A percentile compares a stretch with the other conserved stretches of the same genome.
phyloP scores from a whole-genome alignment of 1,284 basidiomycete species.

The Omphalotus olearius region DNA sequence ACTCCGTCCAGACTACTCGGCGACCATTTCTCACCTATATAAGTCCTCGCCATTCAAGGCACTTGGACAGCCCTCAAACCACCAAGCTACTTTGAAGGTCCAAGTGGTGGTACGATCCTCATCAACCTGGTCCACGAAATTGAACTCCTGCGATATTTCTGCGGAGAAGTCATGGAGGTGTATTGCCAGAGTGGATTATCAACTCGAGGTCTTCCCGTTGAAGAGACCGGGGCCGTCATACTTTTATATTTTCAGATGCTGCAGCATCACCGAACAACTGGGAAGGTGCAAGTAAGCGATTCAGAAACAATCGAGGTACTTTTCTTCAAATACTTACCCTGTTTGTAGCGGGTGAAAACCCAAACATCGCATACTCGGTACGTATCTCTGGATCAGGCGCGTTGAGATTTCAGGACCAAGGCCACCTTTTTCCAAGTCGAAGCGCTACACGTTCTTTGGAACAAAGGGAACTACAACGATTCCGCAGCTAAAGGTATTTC shows the following conservation, averaged over 20 bases:
- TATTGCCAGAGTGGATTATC: constrained; percentile 8
- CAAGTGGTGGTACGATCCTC: constrained; percentile 12
- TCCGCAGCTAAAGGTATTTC: constrained; percentile 9
- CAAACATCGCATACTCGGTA: constrained; percentile 5
- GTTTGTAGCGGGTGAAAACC: constrained; percentile 13
- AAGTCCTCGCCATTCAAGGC: constrained; percentile 12
- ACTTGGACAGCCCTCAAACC: constrained; percentile 11
- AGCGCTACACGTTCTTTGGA: constrained; percentile 14
- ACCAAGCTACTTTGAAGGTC: not conserved
- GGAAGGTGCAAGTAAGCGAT: constrained; percentile 12
- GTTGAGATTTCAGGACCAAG: not conserved
- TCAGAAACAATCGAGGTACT: not conserved
- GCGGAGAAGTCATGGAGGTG: constrained; percentile 12
- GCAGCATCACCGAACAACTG: constrained; percentile 9
- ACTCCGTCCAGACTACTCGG: not conserved
- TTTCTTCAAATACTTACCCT: not conserved
- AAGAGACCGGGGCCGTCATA: constrained; percentile 15
- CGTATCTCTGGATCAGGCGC: not conserved
- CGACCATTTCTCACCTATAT: not conserved
- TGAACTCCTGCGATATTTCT: constrained; percentile 13
- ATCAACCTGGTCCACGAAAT: constrained; percentile 17
- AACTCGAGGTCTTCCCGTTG: constrained; percentile 8
- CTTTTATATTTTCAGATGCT: constrained; percentile 15
- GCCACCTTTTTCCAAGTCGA: not conserved
- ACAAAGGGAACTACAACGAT: constrained; percentile 10